Evolutionary conservation across 495 filamentous ascomycete genomes (phyloP).

Genomic region (Delitschia confertaspora): DNA sequence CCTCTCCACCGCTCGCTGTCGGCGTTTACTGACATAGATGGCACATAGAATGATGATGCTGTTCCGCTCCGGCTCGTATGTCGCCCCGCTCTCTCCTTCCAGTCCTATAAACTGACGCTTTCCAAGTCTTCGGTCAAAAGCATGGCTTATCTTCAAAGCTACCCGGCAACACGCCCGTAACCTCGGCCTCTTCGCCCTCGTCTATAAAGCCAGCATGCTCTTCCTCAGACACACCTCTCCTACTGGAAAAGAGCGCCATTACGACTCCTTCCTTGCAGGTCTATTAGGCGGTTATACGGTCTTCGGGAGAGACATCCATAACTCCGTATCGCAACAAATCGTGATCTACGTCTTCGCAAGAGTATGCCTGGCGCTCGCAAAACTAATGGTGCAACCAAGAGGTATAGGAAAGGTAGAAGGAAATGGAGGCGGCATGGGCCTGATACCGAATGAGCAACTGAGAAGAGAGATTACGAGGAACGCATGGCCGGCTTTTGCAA

Average conservation of each 20-base stretch:
- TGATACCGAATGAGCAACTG: constrained; percentile 38
- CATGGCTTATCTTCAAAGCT: constrained; percentile 66
- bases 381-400: constrained; percentile 62
- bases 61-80: constrained; percentile 82
- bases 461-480: constrained; percentile 50
- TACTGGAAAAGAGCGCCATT: constrained; percentile 55
- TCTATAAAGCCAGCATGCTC: constrained; percentile 79
- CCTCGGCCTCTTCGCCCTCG: constrained; percentile 76
- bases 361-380: constrained; percentile 73
- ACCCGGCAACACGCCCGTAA: constrained; percentile 88
- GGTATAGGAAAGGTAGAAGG: constrained; percentile 30
- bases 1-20: neutral
- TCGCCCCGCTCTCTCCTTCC: constrained; percentile 14
- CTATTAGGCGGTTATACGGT: constrained; percentile 84
- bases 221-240: constrained; percentile 55
- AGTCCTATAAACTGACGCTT: neutral
- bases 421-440: constrained; percentile 33
- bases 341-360: constrained; percentile 96
- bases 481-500: constrained; percentile 87
- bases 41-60: constrained; percentile 73
- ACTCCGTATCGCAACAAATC: constrained; percentile 90
- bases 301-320: constrained; percentile 74
- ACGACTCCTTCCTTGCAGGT: constrained; percentile 83
- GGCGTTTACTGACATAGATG: neutral
- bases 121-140: constrained; percentile 64